A percentile compares a stretch with the other conserved stretches of the same genome.
These are phyloP conservation scores for Ajuga chamaepitys DNA, from an alignment of 257 asterid genomes.

Conservation along the genomic window DNA sequence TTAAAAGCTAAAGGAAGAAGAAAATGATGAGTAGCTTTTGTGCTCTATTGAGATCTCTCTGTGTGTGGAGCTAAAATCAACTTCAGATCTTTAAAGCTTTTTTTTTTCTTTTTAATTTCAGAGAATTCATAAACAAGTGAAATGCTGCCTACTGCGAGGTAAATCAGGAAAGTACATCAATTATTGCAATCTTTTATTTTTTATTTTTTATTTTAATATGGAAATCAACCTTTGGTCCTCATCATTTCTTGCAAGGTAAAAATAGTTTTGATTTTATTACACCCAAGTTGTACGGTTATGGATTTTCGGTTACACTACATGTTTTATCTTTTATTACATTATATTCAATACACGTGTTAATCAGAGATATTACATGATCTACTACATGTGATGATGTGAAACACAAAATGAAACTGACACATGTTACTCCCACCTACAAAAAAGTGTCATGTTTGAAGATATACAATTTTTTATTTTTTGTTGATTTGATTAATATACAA, in stretches of 20 bases:
- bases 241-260: slow-evolving; percentile 8
- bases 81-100: slow-evolving; percentile 30
- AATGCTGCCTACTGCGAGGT: slow-evolving; percentile 12
- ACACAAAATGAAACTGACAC: no score
- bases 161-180: slow-evolving; percentile 25
- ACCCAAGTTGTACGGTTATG: no score
- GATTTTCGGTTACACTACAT: no score
- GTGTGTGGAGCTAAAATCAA: slow-evolving; percentile 27
- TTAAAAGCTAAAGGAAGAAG: slow-evolving; percentile 29
- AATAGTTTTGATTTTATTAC: not conserved
- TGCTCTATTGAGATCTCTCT: slow-evolving; percentile 38
- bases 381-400: no score
- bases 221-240: not conserved
- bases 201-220: not conserved
- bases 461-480: no score
- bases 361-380: no score
- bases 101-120: not conserved
- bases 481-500: no score
- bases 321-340: no score
- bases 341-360: no score
- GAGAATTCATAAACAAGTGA: slow-evolving; percentile 11
- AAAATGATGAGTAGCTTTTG: slow-evolving; percentile 47
- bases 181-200: slow-evolving; percentile 20
- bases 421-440: no score
- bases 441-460: no score